Evolutionary conservation across 352 stramenopile genomes (phyloP).

Genomic region (Globisporangium parvum): DNA sequence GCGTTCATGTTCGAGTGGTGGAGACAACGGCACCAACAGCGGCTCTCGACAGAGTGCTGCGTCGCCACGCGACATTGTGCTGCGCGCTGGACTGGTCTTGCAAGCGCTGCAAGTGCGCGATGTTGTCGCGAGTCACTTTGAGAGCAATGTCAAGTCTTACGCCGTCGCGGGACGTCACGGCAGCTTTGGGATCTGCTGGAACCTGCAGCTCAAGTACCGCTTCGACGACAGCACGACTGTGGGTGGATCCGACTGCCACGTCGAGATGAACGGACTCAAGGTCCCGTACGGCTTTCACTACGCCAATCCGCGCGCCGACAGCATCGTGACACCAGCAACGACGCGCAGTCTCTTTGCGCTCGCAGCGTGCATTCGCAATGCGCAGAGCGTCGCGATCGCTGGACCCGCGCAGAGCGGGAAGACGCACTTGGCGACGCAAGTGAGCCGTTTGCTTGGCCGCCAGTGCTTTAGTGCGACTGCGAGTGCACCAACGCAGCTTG

Average conservation of each 20-base stretch:
- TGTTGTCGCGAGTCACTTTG: slow-evolving; percentile 26
- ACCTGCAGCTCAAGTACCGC: slow-evolving; percentile 52
- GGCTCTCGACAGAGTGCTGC: not conserved
- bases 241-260: slow-evolving; percentile 55
- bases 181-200: slow-evolving; percentile 23
- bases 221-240: slow-evolving; percentile 55
- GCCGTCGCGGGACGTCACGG: not conserved
- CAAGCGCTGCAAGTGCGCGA: slow-evolving; percentile 60
- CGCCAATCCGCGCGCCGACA: slow-evolving; percentile 18
- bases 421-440: slow-evolving; percentile 28
- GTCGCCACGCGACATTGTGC: slow-evolving; percentile 18
- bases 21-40: not conserved
- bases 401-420: slow-evolving; percentile 27
- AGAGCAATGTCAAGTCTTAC: not conserved
- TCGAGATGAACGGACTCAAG: slow-evolving; percentile 41
- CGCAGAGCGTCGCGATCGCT: slow-evolving; percentile 22
- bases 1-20: not conserved
- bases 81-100: slow-evolving; percentile 26
- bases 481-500: slow-evolving; percentile 9
- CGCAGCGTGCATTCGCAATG: slow-evolving; percentile 33
- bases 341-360: slow-evolving; percentile 49
- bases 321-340: slow-evolving; percentile 37
- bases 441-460: slow-evolving; percentile 38
- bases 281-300: slow-evolving; percentile 72
- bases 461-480: slow-evolving; percentile 24